Base-by-base conservation (phyloP, 768 basidiomycete genomes). In the Suillus hirtellus region DNA sequence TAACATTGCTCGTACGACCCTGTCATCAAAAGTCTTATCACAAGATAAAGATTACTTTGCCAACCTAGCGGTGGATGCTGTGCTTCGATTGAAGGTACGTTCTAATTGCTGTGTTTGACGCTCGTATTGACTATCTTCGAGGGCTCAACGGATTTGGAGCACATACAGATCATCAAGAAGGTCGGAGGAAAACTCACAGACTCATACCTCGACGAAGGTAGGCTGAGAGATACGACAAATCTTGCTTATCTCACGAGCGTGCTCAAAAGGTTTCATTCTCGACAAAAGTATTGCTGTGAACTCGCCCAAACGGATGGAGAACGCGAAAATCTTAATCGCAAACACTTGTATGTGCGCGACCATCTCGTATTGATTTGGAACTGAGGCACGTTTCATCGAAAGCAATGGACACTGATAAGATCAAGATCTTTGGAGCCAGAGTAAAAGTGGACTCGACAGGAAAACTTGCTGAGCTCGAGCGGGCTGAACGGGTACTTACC, bases 401-500 rank as follows among this genome's bases (percentile, higher is more conserved):
- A 96, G 95, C 97, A 3, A 99, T 99, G 97, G 97, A 99, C 78
- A 99, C 97, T 34, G 97, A 99, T 79, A 99, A 99, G 77, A 97
- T 99, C 82, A 99, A 99, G 79, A 90, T 99, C 65, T 99, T 99
- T 65, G 97, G 97, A 49, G 96, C 97, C 0, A 85, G 95, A 43
- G 89, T 99, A 66, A 94, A 95, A 78, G 97, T 99, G 7, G 96
- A 98, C 70, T 84, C 92, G 53, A 96, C 97, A 3, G 92, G 96
- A 60, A 98, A 99, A 79, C 86, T 99, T 8, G 97, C 97, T 9
- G 97, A 99, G 76, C 88, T 99, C 19, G 97, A 99, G 76, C 89
- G 96, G 12, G 97, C 97, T 7, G 97, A 99, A 77, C 84, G 89
- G 71, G 92, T 90, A 68, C 37, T 84, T 76, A 44, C 46, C 35